A percentile compares a stretch with the other conserved stretches of the same genome.
These are phyloP conservation scores for Hemileia vastatrix DNA, from an alignment of 1,284 basidiomycete species.

Conservation along the genomic window DNA sequence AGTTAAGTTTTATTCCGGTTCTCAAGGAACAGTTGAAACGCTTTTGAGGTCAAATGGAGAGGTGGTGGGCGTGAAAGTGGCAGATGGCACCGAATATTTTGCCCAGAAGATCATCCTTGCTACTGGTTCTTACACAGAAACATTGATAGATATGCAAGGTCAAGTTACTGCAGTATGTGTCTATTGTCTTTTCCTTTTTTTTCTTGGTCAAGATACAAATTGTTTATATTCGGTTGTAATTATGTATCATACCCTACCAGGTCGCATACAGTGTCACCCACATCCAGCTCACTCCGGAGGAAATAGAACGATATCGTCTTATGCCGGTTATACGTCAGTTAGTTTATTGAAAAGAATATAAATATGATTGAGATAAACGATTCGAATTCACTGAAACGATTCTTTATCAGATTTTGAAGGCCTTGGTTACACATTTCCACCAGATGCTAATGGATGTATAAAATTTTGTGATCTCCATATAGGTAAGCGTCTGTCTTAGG, in stretches of 20 bases:
- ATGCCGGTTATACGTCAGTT: constrained; percentile 17
- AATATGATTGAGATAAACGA: too few species aligned
- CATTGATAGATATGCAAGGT: constrained; percentile 18
- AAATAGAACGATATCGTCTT: constrained; percentile 7
- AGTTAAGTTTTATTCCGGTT: constrained; percentile 7
- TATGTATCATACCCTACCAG: neutral
- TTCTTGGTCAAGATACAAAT: neutral
- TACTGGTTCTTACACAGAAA: constrained; percentile 18
- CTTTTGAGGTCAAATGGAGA: constrained; percentile 4
- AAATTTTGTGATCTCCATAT: constrained; percentile 19
- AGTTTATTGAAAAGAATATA: neutral
- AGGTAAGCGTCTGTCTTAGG: constrained; percentile 10
- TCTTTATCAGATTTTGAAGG: constrained; percentile 11
- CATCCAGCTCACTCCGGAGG: constrained; percentile 12
- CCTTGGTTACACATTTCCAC: constrained; percentile 18
- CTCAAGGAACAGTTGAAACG: constrained; percentile 9
- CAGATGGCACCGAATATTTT: constrained; percentile 7
- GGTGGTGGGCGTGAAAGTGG: constrained; percentile 14
- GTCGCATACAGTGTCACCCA: constrained; percentile 19
- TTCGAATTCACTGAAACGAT: too few species aligned
- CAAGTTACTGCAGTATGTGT: constrained; percentile 15
- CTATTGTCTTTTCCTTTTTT: neutral
- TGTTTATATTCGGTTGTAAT: neutral
- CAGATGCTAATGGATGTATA: constrained; percentile 10
- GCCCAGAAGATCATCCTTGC: constrained; percentile 15